Conservation (phyloP, 108 stramenopile species). For the Cyclotella baltica region DNA sequence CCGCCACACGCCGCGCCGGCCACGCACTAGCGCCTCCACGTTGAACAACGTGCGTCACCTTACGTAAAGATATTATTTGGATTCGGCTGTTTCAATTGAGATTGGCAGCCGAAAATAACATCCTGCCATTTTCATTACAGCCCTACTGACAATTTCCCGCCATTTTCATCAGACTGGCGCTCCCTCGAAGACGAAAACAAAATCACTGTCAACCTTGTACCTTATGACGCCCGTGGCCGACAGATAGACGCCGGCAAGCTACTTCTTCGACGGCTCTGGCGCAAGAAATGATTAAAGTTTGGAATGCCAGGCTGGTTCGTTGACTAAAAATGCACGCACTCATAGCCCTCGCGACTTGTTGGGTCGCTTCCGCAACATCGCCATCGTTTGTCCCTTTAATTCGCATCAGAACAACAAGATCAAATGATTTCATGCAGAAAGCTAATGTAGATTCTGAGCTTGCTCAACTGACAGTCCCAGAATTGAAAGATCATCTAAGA, state of each 20-base stretch:
- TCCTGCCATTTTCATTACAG: too few species aligned
- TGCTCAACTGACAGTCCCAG: conserved; percentile 49
- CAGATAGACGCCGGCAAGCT: too few species aligned
- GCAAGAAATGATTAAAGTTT: background rate
- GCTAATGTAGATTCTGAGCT: conserved; percentile 1
- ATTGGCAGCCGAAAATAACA: too few species aligned
- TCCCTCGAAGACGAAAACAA: too few species aligned
- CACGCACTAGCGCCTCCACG: background rate
- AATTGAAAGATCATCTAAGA: conserved; percentile 57
- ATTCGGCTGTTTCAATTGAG: too few species aligned
- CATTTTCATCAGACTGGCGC: too few species aligned
- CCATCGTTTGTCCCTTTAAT: background rate
- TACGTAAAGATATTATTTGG: background rate
- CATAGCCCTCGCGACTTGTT: background rate
- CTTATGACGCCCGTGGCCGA: too few species aligned
- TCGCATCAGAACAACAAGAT: background rate
- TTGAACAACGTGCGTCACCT: conserved; percentile 1
- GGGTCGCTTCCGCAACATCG: background rate
- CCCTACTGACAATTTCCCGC: too few species aligned
- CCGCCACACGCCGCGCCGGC: too few species aligned
- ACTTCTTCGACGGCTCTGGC: background rate
- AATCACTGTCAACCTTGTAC: too few species aligned
- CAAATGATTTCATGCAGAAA: background rate
- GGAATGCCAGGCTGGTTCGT: too few species aligned
- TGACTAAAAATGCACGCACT: background rate